phyloP scores from a whole-genome alignment of 306 rosid species.

The Lagenaria siceraria region DNA sequence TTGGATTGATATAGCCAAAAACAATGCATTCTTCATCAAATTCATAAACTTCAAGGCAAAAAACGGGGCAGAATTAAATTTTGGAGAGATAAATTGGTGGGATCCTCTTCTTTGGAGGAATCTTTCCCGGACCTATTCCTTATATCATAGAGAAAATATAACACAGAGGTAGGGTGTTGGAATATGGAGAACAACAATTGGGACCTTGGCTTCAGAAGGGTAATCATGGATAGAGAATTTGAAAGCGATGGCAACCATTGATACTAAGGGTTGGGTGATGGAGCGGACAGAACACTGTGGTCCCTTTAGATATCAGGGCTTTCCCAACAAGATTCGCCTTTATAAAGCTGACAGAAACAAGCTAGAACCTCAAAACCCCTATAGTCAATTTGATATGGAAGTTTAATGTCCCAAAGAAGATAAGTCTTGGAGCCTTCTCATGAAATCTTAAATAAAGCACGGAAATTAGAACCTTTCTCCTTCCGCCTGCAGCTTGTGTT shows the following conservation, averaged over 20 bases:
- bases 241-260: neutral
- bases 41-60: neutral
- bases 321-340: neutral
- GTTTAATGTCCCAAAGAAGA: neutral
- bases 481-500: neutral
- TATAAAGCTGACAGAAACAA: neutral
- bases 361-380: neutral
- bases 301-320: neutral
- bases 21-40: neutral
- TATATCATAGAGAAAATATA: neutral
- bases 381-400: neutral
- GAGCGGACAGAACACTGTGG: neutral
- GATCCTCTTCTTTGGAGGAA: neutral
- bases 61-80: neutral
- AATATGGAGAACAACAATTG: neutral
- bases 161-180: neutral
- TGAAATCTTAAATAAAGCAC: neutral
- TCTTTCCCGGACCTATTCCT: neutral
- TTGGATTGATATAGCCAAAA: neutral
- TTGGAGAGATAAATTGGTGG: neutral
- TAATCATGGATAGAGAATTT: neutral
- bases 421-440: neutral
- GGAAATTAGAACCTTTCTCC: neutral
- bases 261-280: neutral
- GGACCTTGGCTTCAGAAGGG: neutral